Base-by-base conservation (phyloP, 2,329 filamentous ascomycete species). In the Amphichorda felina region DNA sequence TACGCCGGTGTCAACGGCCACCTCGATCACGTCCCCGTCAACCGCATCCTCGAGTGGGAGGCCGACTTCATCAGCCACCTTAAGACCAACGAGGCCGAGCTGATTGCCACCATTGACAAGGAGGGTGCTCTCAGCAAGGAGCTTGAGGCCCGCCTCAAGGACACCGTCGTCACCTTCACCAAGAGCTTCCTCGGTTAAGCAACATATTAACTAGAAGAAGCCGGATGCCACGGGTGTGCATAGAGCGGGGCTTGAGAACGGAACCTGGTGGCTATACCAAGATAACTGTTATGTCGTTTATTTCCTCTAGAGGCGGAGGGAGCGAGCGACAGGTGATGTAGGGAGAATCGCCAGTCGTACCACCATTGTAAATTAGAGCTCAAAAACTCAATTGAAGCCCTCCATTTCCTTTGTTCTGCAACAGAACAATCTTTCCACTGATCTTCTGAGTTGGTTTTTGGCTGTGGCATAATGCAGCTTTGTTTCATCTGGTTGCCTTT, bases 1-100 rank as follows among this genome's bases (percentile, higher is more conserved):
- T 98, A 77, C 69, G 89, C 91, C 49, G 91, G 91, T 93, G 86
- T 98, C 71, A 96, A 96, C 70, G 91, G 91, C 73, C 70, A 75
- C 69, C 80, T 98, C 50, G 91, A 98, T 72, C 59, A 46, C 52
- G 74, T 98, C 48, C 91, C 91, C 45, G 91, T 96, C 58, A 61
- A 47, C 77, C 94, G 89, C 82, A 82, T 98, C 52, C 78, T 91
- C 46, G 64, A 77, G 63, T 98, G 89, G 87, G 91, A 98, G 76
- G 51, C 80, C 55, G 89, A 96, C 69, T 93, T 94, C 81, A 72
- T 95, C 44, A 69, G 81, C 49, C 84, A 95, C 75, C 73, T 98
- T 58, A 87, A 80, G 75, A 82, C 75, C 63, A 94, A 89, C 73
- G 83, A 95, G 76, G 56, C 75, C 34, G 87, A 88, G 45, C 66